Evolutionary conservation across 768 basidiomycete species (phyloP).

Genomic region (Lentinus tigrinus): DNA sequence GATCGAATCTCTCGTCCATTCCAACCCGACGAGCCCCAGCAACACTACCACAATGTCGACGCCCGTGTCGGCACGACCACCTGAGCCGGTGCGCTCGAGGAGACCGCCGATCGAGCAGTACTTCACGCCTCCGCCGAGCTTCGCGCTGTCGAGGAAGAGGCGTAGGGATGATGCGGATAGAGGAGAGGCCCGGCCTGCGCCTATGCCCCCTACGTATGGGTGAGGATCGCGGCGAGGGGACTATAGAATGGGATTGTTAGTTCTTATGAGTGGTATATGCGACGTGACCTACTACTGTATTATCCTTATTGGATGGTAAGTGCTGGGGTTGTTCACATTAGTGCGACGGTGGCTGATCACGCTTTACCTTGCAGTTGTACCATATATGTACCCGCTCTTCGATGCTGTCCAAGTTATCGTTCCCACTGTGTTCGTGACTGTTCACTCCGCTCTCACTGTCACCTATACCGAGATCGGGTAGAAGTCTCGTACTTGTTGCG

Average conservation of each 20-base stretch:
- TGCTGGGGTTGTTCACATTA: neutral
- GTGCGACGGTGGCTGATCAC: neutral
- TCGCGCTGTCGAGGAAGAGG: constrained; percentile 23
- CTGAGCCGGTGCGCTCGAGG: constrained; percentile 19
- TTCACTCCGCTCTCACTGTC: no score
- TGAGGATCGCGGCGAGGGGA: no score
- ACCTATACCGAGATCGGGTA: no score
- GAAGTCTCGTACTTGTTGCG: neutral
- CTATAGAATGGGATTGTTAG: neutral
- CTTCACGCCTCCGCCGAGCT: constrained; percentile 27
- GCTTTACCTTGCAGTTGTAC: neutral
- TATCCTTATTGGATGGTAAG: neutral
- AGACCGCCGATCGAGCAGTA: constrained; percentile 39
- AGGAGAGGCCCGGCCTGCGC: constrained; percentile 18
- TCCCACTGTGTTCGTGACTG: no score
- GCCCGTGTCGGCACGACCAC: constrained; percentile 3
- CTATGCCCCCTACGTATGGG: neutral
- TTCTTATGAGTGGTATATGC: no score
- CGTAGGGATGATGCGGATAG: constrained; percentile 23
- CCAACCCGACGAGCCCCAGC: constrained; percentile 61
- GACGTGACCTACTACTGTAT: neutral
- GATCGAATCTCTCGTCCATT: constrained; percentile 67
- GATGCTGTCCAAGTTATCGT: neutral
- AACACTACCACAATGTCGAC: constrained; percentile 14
- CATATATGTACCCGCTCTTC: neutral